phyloP scores from a whole-genome alignment of 352 stramenopile species.

The Aphanomyces euteiches region DNA sequence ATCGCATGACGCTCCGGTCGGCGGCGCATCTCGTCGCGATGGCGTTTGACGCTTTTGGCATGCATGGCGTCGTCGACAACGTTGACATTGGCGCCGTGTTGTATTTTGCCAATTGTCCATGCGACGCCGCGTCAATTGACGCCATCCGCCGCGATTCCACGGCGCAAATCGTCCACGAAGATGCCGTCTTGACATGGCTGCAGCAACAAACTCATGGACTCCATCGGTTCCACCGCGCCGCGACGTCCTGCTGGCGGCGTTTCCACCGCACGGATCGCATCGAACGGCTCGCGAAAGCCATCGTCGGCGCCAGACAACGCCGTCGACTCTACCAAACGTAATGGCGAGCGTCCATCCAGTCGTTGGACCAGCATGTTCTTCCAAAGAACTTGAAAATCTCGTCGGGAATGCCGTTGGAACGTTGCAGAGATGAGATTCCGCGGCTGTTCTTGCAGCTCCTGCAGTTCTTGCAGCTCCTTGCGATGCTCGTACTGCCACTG shows the following conservation, averaged over 20 bases:
- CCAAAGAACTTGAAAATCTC: no score
- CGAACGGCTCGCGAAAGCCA: background rate
- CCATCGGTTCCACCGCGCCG: background rate
- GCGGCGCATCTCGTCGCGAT: background rate
- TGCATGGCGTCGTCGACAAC: background rate
- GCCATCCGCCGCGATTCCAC: background rate
- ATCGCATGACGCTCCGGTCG: background rate
- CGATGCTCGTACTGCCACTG: no score
- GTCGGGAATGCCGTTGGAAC: no score
- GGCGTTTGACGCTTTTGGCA: slow-evolving; percentile 8
- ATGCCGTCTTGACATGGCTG: background rate
- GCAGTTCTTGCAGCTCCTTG: no score
- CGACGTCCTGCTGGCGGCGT: background rate
- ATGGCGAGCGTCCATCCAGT: no score
- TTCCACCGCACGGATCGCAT: background rate
- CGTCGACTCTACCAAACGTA: background rate
- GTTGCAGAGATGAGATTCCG: no score
- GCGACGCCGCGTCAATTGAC: background rate
- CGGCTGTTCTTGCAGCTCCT: no score
- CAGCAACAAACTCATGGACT: background rate
- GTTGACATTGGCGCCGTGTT: background rate
- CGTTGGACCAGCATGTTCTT: no score
- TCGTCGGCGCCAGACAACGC: background rate
- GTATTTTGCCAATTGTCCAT: slow-evolving; percentile 14
- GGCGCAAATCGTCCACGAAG: background rate